Conservation (phyloP, 208 protist genomes). For the Trypanosomatidae sp. region DNA sequence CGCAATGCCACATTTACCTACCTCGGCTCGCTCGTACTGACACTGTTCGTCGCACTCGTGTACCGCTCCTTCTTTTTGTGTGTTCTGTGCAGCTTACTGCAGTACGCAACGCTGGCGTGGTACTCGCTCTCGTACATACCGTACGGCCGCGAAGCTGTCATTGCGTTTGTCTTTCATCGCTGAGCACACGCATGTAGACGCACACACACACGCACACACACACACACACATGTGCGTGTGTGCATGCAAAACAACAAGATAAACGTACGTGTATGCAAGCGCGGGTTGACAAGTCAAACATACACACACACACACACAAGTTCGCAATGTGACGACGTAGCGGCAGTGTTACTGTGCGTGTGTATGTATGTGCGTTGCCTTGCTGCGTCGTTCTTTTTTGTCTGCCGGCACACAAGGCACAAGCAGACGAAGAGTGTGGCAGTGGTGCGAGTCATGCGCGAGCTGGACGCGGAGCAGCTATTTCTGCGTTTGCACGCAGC, state of each 20-base stretch:
- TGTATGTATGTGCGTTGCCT: neutral
- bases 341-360: neutral
- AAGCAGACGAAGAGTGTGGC: too few relatives aligned
- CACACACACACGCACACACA: conserved; percentile 1
- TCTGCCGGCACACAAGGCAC: too few relatives aligned
- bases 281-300: neutral
- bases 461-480: conserved; percentile 9
- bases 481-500: conserved; percentile 25
- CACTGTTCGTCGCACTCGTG: conserved; percentile 46
- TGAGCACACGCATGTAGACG: neutral
- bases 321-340: neutral
- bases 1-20: conserved; percentile 47
- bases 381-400: neutral
- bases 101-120: conserved; percentile 78
- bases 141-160: conserved; percentile 57
- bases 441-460: too few relatives aligned
- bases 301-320: neutral
- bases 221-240: neutral
- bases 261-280: neutral
- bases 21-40: conserved; percentile 50
- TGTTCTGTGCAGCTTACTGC: conserved; percentile 47
- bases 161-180: conserved; percentile 20
- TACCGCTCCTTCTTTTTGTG: conserved; percentile 57
- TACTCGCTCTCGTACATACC: conserved; percentile 87
- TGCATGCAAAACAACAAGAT: conserved; percentile 1